A percentile compares a stretch with the other conserved stretches of the same genome.
These are phyloP conservation scores for Sherardia arvensis DNA, from an alignment of 257 asterid genomes.

Conservation along the genomic window DNA sequence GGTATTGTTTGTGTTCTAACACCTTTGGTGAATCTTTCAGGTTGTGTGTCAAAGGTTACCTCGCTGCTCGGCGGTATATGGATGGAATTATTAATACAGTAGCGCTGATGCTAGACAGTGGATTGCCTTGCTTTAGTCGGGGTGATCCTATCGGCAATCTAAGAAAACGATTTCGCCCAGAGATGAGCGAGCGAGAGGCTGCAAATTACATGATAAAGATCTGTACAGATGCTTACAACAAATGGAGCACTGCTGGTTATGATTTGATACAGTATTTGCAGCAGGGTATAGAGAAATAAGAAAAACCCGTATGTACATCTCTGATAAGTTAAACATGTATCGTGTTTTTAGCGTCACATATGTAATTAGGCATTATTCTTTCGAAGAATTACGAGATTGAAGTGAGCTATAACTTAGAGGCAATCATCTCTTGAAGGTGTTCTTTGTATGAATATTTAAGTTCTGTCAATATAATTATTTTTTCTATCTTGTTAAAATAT, in stretches of 20 bases:
- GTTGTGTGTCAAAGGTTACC: slow-evolving; percentile 95
- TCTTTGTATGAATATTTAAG: slow-evolving; percentile 3
- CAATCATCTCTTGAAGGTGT: neutral
- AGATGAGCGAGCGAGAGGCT: slow-evolving; percentile 97
- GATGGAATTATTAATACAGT: slow-evolving; percentile 86
- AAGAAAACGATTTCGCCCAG: slow-evolving; percentile 92
- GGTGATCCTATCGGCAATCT: slow-evolving; percentile 98
- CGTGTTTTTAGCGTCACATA: neutral
- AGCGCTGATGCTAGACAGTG: slow-evolving; percentile 77
- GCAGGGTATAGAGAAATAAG: slow-evolving; percentile 95
- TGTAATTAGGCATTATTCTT: neutral
- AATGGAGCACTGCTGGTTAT: slow-evolving; percentile 96
- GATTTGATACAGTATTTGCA: slow-evolving; percentile 96
- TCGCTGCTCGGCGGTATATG: slow-evolving; percentile 90
- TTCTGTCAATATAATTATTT: neutral
- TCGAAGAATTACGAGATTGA: slow-evolving; percentile 3
- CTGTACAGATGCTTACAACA: slow-evolving; percentile 93
- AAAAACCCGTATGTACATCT: neutral
- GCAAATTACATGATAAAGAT: slow-evolving; percentile 83
- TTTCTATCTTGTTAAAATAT: neutral
- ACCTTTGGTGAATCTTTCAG: slow-evolving; percentile 30
- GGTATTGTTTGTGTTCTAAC: neutral
- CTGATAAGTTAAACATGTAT: neutral
- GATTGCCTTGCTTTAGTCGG: slow-evolving; percentile 96
- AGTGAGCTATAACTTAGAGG: neutral